Base-by-base conservation (phyloP, 1,284 basidiomycete species). In the Marasmius tenuissimus region DNA sequence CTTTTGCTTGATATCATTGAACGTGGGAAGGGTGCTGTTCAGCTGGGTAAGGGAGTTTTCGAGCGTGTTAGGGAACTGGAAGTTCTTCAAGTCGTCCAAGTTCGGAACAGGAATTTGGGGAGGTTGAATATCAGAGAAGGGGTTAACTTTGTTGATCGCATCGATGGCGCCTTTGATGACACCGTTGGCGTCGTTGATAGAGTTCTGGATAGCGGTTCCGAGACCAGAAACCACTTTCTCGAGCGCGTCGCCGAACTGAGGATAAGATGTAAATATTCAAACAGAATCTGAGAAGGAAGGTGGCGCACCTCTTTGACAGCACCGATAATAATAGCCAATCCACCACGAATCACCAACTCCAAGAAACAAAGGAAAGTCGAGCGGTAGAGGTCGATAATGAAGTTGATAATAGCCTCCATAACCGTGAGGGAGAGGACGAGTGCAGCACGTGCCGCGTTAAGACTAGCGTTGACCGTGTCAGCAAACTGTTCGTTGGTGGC, bases 331-430 rank as follows among this genome's bases (percentile, higher is more conserved):
- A 98, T 77, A 33, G 87, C 83, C 40, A 99, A 79, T 1, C 85
- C 88, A 14, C 94, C 94, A 22, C 89, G 85, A 2, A 99, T 89
- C 12, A 94, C 86, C 52, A 98, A 82, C 76, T 98, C 94, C 66
- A 98, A 78, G 66, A 97, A 94, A 76, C 96, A 98, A 56, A 98
- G 81, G 67, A 97, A 88, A 1, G 96, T 89, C 4, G 93, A 94
- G 42, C 94, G 88, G 73, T 98, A 99, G 58, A 91, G 86, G 75
- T 96, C 91, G 68, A 98, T 86, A 62, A 97, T 85, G 75, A 98
- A 98, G 67, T 93, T 92, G 75, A 97, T 90, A 67, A 97, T 87
- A 0, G 82, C 87, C 71, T 96, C 91, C 84, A 97, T 90, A 47
- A 88, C 80, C 0, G 90, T 95, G 62, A 97, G 78, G 3, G 90